Evolutionary conservation across 805 yeast genomes (phyloP).

Genomic region (Wickerhamiella dianesei): DNA sequence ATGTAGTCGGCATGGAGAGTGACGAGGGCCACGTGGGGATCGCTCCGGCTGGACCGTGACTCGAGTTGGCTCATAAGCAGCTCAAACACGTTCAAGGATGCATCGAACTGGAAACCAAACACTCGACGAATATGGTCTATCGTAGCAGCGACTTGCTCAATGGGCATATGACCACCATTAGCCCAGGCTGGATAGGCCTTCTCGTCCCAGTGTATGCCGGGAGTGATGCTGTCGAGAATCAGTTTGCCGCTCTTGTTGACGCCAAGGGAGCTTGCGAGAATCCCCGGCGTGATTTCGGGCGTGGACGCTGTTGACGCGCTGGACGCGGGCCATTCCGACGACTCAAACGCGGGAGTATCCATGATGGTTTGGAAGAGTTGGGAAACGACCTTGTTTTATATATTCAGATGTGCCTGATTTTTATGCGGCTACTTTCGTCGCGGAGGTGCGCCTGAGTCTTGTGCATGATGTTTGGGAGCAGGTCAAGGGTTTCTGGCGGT

Average conservation of each 20-base stretch:
- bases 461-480: too few relatives aligned
- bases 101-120: slow-evolving; percentile 61
- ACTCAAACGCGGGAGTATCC: not conserved
- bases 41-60: slow-evolving; percentile 55
- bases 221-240: slow-evolving; percentile 5
- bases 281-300: slow-evolving; percentile 14
- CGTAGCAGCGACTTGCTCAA: slow-evolving; percentile 40
- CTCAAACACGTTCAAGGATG: slow-evolving; percentile 53
- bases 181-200: slow-evolving; percentile 94
- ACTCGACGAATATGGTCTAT: slow-evolving; percentile 38
- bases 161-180: slow-evolving; percentile 22
- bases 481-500: too few relatives aligned
- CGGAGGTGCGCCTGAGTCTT: too few relatives aligned
- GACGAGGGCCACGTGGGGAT: slow-evolving; percentile 40
- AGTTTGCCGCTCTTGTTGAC: slow-evolving; percentile 6
- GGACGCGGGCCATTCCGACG: not conserved
- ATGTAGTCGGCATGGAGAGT: slow-evolving; percentile 62
- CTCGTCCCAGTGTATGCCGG: slow-evolving; percentile 17
- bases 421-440: not conserved
- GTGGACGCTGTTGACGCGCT: slow-evolving; percentile 2
- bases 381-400: not conserved
- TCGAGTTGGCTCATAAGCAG: slow-evolving; percentile 48
- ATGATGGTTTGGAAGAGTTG: too few relatives aligned
- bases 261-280: not conserved
- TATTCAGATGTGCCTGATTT: too few relatives aligned